Base-by-base conservation (phyloP, 2,329 filamentous ascomycete species). In the Arthrobotrys pseudoclavata region DNA sequence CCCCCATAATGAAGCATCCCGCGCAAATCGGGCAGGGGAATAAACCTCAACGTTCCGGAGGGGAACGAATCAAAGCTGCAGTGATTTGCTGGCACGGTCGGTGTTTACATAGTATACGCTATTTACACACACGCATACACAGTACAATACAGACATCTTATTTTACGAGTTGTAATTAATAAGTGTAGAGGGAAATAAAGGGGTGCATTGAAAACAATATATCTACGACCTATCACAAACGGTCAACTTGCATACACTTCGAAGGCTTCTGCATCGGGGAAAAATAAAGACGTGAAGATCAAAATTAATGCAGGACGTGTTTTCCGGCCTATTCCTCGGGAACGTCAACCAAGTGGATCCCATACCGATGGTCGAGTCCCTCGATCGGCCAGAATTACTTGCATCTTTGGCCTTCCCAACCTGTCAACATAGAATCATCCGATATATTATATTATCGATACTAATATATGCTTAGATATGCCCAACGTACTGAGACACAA, bases 331-430 rank as follows among this genome's bases (percentile, higher is more conserved):
- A 45, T 45, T 45, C 42, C 42, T 74, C 69, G 69, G 69, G 69
- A 74, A 74, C 69, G 69, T 74, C 69, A 74, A 67, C 62, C 52
- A 47, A 74, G 69, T 74, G 69, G 69, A 62, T 66, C 52, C 55
- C 34, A 60, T 60, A 34, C 55, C 55, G 55, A 60, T 34, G 55
- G 55, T 57, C 52, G 6, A 57, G n/a, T 20, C 42, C 42, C 42
- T 45, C 42, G 6, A 20, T 45, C 31, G 31, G 12, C 42, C 42
- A 37, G 9, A 29, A 22, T 53, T 53, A 31, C 52, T 22, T 60
- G 55, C 55, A 26, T 60, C 31, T 60, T 60, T 42, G 52, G 52
- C 55, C 55, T 42, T 42, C 55, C 55, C 55, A 24, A 42, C 55
- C 55, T 42, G 55, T 60, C 55, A 57, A 37, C 52, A 7, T 29